Evolutionary conservation across 2,329 filamentous ascomycete species (phyloP).

Genomic region (Thermomyces lanuginosus): DNA sequence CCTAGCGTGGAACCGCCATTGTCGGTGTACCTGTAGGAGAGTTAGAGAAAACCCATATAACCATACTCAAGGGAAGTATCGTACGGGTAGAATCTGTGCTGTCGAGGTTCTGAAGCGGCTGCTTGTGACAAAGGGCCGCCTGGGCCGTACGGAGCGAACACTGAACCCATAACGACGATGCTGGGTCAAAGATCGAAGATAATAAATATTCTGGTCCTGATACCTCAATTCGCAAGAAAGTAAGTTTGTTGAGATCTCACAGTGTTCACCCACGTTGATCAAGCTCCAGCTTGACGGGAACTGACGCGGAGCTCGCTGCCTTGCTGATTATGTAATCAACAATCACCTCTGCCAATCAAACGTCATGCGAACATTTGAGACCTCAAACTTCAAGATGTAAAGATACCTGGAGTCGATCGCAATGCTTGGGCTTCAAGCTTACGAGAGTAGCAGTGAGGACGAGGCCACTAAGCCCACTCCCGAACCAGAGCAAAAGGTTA

Average conservation of each 20-base stretch:
- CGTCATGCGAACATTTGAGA: not conserved
- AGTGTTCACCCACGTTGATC: too few relatives aligned
- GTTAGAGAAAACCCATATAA: not conserved
- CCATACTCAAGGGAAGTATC: too few relatives aligned
- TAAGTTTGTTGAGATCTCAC: too few relatives aligned
- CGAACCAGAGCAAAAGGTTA: constrained; percentile 12
- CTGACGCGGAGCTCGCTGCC: constrained; percentile 24
- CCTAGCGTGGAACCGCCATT: constrained; percentile 94
- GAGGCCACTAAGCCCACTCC: constrained; percentile 14
- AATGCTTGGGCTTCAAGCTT: constrained; percentile 28
- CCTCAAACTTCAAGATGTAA: not conserved
- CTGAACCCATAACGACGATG: too few relatives aligned
- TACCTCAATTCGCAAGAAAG: too few relatives aligned
- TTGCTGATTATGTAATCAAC: constrained; percentile 7
- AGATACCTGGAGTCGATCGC: constrained; percentile 4
- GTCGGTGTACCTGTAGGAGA: constrained; percentile 58
- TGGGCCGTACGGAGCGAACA: too few relatives aligned
- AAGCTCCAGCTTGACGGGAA: too few relatives aligned
- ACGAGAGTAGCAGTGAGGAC: constrained; percentile 32
- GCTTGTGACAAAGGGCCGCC: constrained; percentile 43
- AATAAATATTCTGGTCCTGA: too few relatives aligned
- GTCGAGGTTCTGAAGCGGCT: constrained; percentile 33
- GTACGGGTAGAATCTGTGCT: constrained; percentile 86
- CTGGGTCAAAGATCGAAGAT: too few relatives aligned
- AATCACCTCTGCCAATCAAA: constrained; percentile 5